Evolutionary conservation across 768 basidiomycete species (phyloP).

Genomic region (Scleroderma bovista): DNA sequence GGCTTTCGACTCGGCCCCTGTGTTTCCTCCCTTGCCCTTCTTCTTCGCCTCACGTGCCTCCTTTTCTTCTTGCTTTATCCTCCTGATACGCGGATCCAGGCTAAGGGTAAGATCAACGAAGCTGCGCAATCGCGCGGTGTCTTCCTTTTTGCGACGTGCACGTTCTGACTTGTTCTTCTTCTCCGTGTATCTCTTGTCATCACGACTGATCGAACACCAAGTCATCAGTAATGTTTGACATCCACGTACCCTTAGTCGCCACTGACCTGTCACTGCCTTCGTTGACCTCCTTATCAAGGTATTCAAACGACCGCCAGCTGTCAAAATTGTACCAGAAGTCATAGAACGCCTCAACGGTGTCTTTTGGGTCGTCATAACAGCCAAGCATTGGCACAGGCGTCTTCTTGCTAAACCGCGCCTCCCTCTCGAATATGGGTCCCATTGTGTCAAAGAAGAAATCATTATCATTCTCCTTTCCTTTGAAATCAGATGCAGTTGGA

Average conservation of each 20-base stretch:
- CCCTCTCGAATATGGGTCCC: slow-evolving; percentile 80
- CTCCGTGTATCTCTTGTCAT: slow-evolving; percentile 98
- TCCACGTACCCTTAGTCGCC: background rate
- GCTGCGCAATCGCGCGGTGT: slow-evolving; percentile 80
- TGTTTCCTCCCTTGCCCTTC: slow-evolving; percentile 40
- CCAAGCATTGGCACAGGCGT: slow-evolving; percentile 85
- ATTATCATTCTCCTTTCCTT: slow-evolving; percentile 42
- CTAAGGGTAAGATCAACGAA: slow-evolving; percentile 83
- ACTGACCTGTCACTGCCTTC: slow-evolving; percentile 92
- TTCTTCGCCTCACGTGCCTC: slow-evolving; percentile 91
- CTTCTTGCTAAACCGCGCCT: slow-evolving; percentile 85
- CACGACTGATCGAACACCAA: slow-evolving; percentile 56
- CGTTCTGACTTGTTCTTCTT: slow-evolving; percentile 99
- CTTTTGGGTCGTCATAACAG: slow-evolving; percentile 61
- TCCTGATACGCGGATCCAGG: slow-evolving; percentile 92
- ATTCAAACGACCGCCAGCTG: slow-evolving; percentile 97
- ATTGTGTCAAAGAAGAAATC: slow-evolving; percentile 69
- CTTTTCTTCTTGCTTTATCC: slow-evolving; percentile 95
- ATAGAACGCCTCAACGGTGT: slow-evolving; percentile 88
- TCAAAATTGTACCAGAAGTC: slow-evolving; percentile 99
- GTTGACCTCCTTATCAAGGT: slow-evolving; percentile 96
- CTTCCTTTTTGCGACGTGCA: slow-evolving; percentile 94
- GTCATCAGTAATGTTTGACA: slow-evolving; percentile 11
- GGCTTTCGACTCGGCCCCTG: slow-evolving; percentile 44
- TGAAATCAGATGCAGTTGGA: slow-evolving; percentile 60